Evolutionary conservation across 108 stramenopile species (phyloP).

Genomic region (Asterionellopsis glacialis): DNA sequence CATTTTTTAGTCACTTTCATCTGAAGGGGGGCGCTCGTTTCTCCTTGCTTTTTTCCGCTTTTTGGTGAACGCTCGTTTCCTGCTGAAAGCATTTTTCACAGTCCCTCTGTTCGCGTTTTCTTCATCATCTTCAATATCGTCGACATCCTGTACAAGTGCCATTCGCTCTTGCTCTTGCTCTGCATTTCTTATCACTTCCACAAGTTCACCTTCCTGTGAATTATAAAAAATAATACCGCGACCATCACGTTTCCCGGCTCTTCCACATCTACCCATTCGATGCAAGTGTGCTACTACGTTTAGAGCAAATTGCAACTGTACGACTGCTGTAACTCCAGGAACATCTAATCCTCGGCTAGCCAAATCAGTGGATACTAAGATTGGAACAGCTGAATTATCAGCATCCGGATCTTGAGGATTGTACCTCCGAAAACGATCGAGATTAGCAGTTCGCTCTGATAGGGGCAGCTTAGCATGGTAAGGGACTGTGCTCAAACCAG

Average conservation of each 20-base stretch:
- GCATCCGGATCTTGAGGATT: constrained; percentile 15
- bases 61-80: constrained; percentile 84
- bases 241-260: constrained; percentile 91
- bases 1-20: too few species aligned
- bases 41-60: constrained; percentile 61
- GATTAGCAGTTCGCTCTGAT: constrained; percentile 72
- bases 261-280: constrained; percentile 96
- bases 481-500: constrained; percentile 68
- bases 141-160: constrained; percentile 49
- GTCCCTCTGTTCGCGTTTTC: constrained; percentile 32
- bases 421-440: constrained; percentile 78
- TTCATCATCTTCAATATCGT: constrained; percentile 33
- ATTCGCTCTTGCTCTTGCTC: constrained; percentile 75
- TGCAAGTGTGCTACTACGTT: constrained; percentile 97
- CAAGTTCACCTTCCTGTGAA: constrained; percentile 55
- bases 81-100: constrained; percentile 77
- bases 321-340: constrained; percentile 92
- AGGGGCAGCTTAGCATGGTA: constrained; percentile 84
- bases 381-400: constrained; percentile 46
- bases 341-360: constrained; percentile 96
- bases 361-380: constrained; percentile 95
- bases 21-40: too few species aligned
- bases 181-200: constrained; percentile 69
- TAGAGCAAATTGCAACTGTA: constrained; percentile 95
- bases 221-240: constrained; percentile 91